A percentile compares a stretch with the other conserved stretches of the same genome.
These are phyloP conservation scores for Colletotrichum lini DNA, from an alignment of 2,329 filamentous ascomycete species.

Conservation along the genomic window DNA sequence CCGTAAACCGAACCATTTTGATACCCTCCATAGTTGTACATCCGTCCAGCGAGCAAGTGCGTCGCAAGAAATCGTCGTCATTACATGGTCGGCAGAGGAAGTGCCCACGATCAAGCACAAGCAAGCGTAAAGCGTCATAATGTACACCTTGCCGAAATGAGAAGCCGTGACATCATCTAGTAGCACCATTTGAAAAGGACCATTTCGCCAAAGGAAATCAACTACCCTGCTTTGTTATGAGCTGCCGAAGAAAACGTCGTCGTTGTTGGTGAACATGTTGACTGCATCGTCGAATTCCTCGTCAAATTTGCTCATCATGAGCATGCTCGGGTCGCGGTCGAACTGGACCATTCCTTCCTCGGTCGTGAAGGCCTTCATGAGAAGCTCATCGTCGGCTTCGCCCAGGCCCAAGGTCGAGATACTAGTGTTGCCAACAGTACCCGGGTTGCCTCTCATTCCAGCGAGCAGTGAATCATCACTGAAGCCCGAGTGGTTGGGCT, in stretches of 20 bases:
- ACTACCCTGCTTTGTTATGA: conserved; percentile 42
- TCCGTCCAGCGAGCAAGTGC: conserved; percentile 25
- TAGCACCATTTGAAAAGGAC: conserved; percentile 10
- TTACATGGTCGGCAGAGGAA: conserved; percentile 30
- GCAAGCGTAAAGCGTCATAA: conserved; percentile 36
- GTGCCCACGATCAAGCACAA: conserved; percentile 21
- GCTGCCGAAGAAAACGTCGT: conserved; percentile 67
- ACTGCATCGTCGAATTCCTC: conserved; percentile 66
- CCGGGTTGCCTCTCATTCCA: conserved; percentile 44
- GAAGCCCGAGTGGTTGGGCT: conserved; percentile 53
- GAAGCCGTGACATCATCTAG: conserved; percentile 32
- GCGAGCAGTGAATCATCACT: conserved; percentile 50
- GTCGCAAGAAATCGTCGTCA: conserved; percentile 34
- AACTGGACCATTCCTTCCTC: conserved; percentile 60
- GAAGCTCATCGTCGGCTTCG: conserved; percentile 62
- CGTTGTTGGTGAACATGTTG: conserved; percentile 65
- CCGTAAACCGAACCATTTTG: conserved; percentile 18
- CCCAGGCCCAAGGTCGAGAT: conserved; percentile 49
- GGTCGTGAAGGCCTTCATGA: conserved; percentile 60
- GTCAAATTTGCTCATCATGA: conserved; percentile 68
- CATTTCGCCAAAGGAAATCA: conserved; percentile 9
- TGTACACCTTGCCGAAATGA: conserved; percentile 27
- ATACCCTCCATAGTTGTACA: conserved; percentile 33
- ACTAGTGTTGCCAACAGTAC: conserved; percentile 32
- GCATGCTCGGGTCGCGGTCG: conserved; percentile 62